Conservation (phyloP, 2,329 filamentous ascomycete genomes). For the Cercospora canescens region DNA sequence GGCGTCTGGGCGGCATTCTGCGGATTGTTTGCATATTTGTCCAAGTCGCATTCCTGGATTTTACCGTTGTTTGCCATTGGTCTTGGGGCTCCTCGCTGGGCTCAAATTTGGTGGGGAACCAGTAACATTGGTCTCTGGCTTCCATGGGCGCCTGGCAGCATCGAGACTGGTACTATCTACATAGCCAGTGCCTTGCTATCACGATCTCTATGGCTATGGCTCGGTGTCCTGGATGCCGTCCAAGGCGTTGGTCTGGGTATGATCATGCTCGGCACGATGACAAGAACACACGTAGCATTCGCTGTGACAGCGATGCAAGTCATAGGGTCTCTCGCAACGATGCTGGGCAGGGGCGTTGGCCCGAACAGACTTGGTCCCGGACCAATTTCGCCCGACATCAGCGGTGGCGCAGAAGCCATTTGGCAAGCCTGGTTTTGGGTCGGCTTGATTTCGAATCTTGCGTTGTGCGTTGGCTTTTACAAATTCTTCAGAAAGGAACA, state of each 20-base stretch:
- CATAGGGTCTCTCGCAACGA: constrained; percentile 60
- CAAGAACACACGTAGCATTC: constrained; percentile 62
- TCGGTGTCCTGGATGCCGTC: constrained; percentile 63
- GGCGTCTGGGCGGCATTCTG: constrained; percentile 56
- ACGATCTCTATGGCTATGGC: constrained; percentile 64
- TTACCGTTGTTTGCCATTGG: constrained; percentile 66
- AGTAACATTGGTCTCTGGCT: constrained; percentile 60
- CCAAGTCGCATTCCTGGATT: constrained; percentile 63
- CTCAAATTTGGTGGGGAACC: constrained; percentile 66
- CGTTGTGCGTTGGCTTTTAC: constrained; percentile 27
- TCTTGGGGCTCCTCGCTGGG: constrained; percentile 64
- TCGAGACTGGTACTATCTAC: constrained; percentile 41
- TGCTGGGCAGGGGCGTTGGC: constrained; percentile 58
- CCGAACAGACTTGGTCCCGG: constrained; percentile 63
- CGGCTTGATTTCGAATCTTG: constrained; percentile 22
- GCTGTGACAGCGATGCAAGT: constrained; percentile 61
- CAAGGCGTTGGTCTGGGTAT: constrained; percentile 67
- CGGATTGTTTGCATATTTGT: constrained; percentile 52
- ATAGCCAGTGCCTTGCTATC: constrained; percentile 55
- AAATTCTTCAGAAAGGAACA: constrained; percentile 29
- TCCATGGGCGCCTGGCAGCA: constrained; percentile 52
- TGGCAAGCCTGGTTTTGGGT: constrained; percentile 28
- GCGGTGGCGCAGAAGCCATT: constrained; percentile 42
- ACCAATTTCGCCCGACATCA: constrained; percentile 62
- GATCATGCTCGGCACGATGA: constrained; percentile 62